Evolutionary conservation across 2,329 filamentous ascomycete genomes (phyloP).

Genomic region (Trichoderma atroviride): DNA sequence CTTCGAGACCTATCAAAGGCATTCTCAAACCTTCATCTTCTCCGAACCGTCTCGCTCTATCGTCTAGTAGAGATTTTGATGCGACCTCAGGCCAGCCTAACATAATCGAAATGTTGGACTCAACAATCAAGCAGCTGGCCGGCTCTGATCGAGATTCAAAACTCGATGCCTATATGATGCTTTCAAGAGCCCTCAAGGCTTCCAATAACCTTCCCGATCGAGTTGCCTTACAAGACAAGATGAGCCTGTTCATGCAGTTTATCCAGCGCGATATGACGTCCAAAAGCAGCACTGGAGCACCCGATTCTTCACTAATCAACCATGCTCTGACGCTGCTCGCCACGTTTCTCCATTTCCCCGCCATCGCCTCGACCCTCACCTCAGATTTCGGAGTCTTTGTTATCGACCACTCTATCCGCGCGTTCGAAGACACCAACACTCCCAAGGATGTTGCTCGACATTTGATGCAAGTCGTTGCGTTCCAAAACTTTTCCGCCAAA

Average conservation of each 20-base stretch:
- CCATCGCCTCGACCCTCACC: conserved; percentile 70
- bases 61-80: conserved; percentile 47
- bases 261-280: conserved; percentile 79
- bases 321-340: conserved; percentile 78
- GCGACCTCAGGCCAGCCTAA: conserved; percentile 49
- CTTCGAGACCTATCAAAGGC: conserved; percentile 56
- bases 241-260: conserved; percentile 76
- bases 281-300: conserved; percentile 56
- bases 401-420: conserved; percentile 76
- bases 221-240: conserved; percentile 72
- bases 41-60: conserved; percentile 49
- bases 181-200: conserved; percentile 74
- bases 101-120: conserved; percentile 81
- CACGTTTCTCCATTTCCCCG: conserved; percentile 73
- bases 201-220: conserved; percentile 82
- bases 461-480: conserved; percentile 77
- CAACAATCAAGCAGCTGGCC: conserved; percentile 78
- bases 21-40: conserved; percentile 76
- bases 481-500: conserved; percentile 75
- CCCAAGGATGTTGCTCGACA: conserved; percentile 80
- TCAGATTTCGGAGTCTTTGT: conserved; percentile 80
- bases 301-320: conserved; percentile 71
- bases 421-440: conserved; percentile 66
- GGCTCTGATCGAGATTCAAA: conserved; percentile 71
- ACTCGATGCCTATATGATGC: conserved; percentile 82